Evolutionary conservation across 352 stramenopile species (phyloP), one percentile per base, ranked within the genome.

Genomic region (Pythium volutum): DNA sequence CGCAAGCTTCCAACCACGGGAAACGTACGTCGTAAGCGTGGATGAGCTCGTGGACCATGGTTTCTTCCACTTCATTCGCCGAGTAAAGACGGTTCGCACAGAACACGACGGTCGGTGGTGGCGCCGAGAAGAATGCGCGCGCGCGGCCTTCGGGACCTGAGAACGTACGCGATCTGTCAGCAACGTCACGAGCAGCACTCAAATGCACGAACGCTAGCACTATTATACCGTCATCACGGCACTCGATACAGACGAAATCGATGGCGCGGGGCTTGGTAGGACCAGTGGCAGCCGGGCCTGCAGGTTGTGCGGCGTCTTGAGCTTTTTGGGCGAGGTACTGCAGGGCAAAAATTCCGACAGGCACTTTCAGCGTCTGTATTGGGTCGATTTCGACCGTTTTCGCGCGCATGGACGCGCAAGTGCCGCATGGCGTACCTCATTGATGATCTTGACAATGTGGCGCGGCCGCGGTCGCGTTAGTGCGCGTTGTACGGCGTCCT

Each of bases 41-140:
- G 55, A 93, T 89, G 59, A 93, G 81, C 56, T 93, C 84, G 57
- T 93, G 84, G 27, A 93, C 82, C 70, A 93, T 85, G 4, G 84
- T 89, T 54, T 93, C 84, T 59, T 91, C 78, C 26, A 93, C 82
- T 59, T 93, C 84, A 4, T 74, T 72, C 2, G 67, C 59, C 25
- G 84, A 92, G 57, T 89, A 76, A 39, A 93, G 64, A 11, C 84
- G 77, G 50, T 93, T 93, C 36, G 84, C 84, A 48, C 84, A 93
- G 46, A 93, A 89, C 39, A 93, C 84, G 51, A 93, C 74, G 4
- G 84, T 91, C 55, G 84, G 82, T 10, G 84, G 84, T 6, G 84
- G 84, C 36, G 84, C 83, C 6, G 84, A 90, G 74, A 93, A 93
- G 69, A 93, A 93, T 20, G 81, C 84, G 27, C 84, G 81, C 9